Conservation (phyloP, 2,329 filamentous ascomycete species). For the Coniella vitis region DNA sequence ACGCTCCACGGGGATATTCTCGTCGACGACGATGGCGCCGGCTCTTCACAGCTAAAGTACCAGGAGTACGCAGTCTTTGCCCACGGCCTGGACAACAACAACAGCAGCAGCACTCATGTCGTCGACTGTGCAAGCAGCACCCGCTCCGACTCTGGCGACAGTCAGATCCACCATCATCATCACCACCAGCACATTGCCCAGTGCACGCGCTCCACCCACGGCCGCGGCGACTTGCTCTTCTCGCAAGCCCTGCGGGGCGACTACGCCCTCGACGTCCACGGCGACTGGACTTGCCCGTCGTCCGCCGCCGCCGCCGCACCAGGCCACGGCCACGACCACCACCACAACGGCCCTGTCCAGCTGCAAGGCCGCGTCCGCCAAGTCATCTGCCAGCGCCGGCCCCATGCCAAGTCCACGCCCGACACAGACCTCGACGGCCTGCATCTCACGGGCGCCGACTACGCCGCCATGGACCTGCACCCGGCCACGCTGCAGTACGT, state of each 20-base stretch:
- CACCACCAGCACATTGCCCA: slow-evolving; percentile 24
- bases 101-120: slow-evolving; percentile 20
- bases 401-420: slow-evolving; percentile 17
- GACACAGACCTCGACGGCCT: slow-evolving; percentile 29
- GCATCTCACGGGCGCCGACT: slow-evolving; percentile 29
- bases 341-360: not conserved
- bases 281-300: slow-evolving; percentile 6
- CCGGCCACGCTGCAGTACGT: slow-evolving; percentile 34
- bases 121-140: slow-evolving; percentile 18
- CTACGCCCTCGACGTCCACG: slow-evolving; percentile 24
- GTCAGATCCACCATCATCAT: slow-evolving; percentile 6
- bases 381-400: slow-evolving; percentile 32
- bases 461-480: slow-evolving; percentile 30
- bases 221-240: slow-evolving; percentile 26
- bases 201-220: slow-evolving; percentile 26
- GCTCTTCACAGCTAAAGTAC: slow-evolving; percentile 28
- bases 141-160: slow-evolving; percentile 17
- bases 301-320: too few species aligned
- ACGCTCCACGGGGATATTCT: slow-evolving; percentile 27
- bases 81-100: slow-evolving; percentile 8
- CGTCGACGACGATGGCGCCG: slow-evolving; percentile 20
- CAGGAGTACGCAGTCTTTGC: slow-evolving; percentile 32
- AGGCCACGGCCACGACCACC: too few species aligned
- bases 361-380: slow-evolving; percentile 30
- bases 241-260: slow-evolving; percentile 28